These are phyloP conservation scores for Grammothele lineata DNA, from an alignment of 768 basidiomycete genomes.

Conservation along the genomic window DNA sequence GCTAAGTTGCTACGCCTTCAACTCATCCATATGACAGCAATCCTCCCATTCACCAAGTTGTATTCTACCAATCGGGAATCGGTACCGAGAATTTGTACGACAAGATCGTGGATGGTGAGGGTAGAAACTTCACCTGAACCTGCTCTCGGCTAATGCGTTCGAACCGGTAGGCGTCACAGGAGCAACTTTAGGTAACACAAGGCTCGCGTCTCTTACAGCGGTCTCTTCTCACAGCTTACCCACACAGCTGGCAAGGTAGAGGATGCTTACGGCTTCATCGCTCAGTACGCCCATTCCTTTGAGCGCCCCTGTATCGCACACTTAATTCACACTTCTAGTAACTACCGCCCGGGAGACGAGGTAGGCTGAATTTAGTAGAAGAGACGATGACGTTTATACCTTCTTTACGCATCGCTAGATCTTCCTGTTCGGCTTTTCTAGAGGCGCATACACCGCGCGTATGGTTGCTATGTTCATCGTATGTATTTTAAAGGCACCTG, in stretches of 20 bases:
- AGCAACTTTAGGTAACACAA: constrained; percentile 57
- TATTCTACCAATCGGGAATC: constrained; percentile 36
- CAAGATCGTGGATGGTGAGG: constrained; percentile 56
- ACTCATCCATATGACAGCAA: constrained; percentile 6
- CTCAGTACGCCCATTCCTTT: constrained; percentile 49
- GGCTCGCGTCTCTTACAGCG: too few relatives aligned
- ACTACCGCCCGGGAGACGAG: constrained; percentile 70
- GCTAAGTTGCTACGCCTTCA: not conserved
- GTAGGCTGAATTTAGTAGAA: constrained; percentile 28
- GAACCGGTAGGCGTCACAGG: constrained; percentile 54
- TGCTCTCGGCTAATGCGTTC: constrained; percentile 8
- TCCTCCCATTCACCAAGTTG: constrained; percentile 27
- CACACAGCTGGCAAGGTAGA: constrained; percentile 63
- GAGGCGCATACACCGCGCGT: constrained; percentile 73
- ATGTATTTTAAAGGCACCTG: constrained; percentile 12
- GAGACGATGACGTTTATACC: not conserved
- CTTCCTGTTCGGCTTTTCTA: constrained; percentile 74
- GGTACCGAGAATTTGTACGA: constrained; percentile 55
- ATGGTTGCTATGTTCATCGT: constrained; percentile 73
- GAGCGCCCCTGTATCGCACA: not conserved
- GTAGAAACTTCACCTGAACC: too few relatives aligned
- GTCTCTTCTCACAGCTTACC: not conserved
- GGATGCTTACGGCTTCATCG: constrained; percentile 77
- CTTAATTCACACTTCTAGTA: constrained; percentile 45
- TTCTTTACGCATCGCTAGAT: constrained; percentile 38